Percentiles rank a stretch among this genome's conserved stretches.
These are phyloP conservation scores for Galerina sulciceps DNA, from an alignment of 768 basidiomycete species.

Conservation along the genomic window DNA sequence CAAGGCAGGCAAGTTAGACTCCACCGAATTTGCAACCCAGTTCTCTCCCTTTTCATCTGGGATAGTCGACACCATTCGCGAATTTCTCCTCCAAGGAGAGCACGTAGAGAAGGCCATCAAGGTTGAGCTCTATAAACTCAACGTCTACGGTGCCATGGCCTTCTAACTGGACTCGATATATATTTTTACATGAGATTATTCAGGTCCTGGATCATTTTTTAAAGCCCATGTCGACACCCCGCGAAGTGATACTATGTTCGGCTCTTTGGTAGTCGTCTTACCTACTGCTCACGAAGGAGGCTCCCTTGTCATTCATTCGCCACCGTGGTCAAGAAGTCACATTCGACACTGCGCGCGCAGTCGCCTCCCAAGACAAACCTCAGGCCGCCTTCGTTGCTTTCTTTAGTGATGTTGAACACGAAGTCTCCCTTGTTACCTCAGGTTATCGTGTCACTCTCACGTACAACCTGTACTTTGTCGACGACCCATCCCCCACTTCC, in stretches of 20 bases:
- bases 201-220: slow-evolving; percentile 50
- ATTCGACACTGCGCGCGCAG: slow-evolving; percentile 39
- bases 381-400: slow-evolving; percentile 38
- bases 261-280: slow-evolving; percentile 55
- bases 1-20: slow-evolving; percentile 49
- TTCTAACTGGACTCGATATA: too few species aligned
- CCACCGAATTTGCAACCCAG: slow-evolving; percentile 33
- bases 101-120: slow-evolving; percentile 19
- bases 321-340: slow-evolving; percentile 35
- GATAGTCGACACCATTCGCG: slow-evolving; percentile 26
- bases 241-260: slow-evolving; percentile 47
- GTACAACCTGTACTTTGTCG: slow-evolving; percentile 41
- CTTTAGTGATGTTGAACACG: slow-evolving; percentile 45
- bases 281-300: slow-evolving; percentile 53
- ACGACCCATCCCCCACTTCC: neutral
- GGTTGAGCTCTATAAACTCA: slow-evolving; percentile 48
- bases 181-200: too few species aligned
- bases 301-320: slow-evolving; percentile 41
- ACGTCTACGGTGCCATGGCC: slow-evolving; percentile 50
- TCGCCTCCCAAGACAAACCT: slow-evolving; percentile 17
- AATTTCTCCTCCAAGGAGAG: slow-evolving; percentile 22
- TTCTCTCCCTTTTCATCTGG: slow-evolving; percentile 29
- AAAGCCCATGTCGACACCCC: slow-evolving; percentile 55
- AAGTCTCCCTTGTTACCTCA: slow-evolving; percentile 36
- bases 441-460: slow-evolving; percentile 47